These are phyloP conservation scores for Durusdinium trenchii DNA, from an alignment of 73 alveolate species.

Conservation along the genomic window DNA sequence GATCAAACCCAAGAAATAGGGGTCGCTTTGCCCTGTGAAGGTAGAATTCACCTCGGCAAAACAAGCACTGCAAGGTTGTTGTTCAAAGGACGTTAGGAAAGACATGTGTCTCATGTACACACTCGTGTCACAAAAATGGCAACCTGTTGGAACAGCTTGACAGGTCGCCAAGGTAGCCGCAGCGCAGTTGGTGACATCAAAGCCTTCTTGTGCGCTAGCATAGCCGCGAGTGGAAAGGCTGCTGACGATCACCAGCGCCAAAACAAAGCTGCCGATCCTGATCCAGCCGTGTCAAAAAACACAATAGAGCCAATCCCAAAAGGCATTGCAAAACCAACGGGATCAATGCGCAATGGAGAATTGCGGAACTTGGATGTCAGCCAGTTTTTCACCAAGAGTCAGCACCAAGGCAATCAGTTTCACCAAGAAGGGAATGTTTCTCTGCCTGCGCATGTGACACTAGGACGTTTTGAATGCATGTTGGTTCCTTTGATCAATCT, in stretches of 20 bases:
- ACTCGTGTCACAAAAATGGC: background rate
- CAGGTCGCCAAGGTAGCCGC: slow-evolving; percentile 58
- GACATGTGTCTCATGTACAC: too few species aligned
- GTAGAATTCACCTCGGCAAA: slow-evolving; percentile 42
- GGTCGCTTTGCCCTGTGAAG: slow-evolving; percentile 57
- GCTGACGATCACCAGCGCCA: slow-evolving; percentile 64
- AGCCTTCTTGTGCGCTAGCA: slow-evolving; percentile 51
- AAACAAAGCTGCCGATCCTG: slow-evolving; percentile 67
- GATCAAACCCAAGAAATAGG: slow-evolving; percentile 68
- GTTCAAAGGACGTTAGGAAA: background rate
- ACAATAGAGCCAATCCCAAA: background rate
- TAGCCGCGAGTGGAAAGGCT: slow-evolving; percentile 68
- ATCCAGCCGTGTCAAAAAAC: background rate
- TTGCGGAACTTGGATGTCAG: background rate
- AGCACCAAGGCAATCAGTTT: slow-evolving; percentile 37
- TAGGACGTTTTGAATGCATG: too few species aligned
- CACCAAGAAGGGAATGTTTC: slow-evolving; percentile 36
- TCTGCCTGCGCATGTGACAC: background rate
- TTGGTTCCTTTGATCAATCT: too few species aligned
- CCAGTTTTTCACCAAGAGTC: background rate
- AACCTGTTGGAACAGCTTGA: background rate
- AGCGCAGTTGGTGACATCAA: slow-evolving; percentile 83
- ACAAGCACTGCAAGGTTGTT: background rate
- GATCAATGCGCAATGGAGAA: background rate
- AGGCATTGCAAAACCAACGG: background rate